A percentile compares a stretch with the other conserved stretches of the same genome.
Conservation (phyloP, 106 monocot genomes). For the Hemerocallis citrina region DNA sequence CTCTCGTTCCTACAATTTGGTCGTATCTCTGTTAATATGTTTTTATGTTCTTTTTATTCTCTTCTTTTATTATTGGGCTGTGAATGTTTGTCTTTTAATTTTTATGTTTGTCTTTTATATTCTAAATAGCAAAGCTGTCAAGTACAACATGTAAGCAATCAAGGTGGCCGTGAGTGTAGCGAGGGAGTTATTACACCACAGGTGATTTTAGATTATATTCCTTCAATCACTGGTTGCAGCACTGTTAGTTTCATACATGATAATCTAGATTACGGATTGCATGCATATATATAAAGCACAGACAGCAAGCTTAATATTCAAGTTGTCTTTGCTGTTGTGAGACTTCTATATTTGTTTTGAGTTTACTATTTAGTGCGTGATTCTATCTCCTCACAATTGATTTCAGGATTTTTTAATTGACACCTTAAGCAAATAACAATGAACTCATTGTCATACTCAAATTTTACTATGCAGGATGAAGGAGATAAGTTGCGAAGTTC, state of each 20-base stretch:
- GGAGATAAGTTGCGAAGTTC: background rate
- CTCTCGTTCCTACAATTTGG: background rate
- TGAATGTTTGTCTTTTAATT: background rate
- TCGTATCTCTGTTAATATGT: background rate
- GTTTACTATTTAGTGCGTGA: no score
- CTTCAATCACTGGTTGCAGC: no score
- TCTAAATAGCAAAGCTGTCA: background rate
- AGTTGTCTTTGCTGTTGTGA: no score
- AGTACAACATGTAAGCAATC: background rate
- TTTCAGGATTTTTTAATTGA: background rate
- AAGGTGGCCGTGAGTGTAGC: background rate
- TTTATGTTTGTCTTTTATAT: background rate
- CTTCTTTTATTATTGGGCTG: background rate
- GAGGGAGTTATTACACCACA: background rate
- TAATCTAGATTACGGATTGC: no score
- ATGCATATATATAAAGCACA: no score
- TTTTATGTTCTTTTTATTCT: no score
- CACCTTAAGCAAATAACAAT: background rate
- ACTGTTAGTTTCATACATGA: no score
- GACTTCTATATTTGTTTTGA: no score
- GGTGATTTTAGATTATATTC: background rate
- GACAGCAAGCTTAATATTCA: no score
- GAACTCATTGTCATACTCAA: background rate
- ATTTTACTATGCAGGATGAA: background rate
- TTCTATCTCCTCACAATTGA: background rate